A percentile compares a stretch with the other conserved stretches of the same genome.
Evolutionary conservation across 371 early-diverging fungal genomes (phyloP).

Genomic region (Choanephora cucurbitarum): DNA sequence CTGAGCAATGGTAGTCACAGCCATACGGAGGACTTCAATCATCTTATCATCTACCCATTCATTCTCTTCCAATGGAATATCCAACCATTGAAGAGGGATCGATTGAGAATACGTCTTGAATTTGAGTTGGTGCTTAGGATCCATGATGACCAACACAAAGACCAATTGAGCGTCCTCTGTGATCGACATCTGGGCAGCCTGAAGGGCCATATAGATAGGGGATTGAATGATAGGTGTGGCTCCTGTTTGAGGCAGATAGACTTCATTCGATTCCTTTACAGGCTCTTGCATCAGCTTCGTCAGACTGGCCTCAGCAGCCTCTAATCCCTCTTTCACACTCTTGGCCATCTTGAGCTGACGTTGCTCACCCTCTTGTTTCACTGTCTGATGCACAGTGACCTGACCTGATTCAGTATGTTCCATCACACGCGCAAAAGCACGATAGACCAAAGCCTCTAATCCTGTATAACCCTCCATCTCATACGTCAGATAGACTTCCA

Average conservation of each 20-base stretch:
- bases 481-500: constrained; percentile 66
- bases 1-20: constrained; percentile 63
- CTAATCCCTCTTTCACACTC: constrained; percentile 43
- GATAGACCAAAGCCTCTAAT: constrained; percentile 61
- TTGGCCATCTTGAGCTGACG: neutral
- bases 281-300: constrained; percentile 24
- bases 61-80: constrained; percentile 67
- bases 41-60: constrained; percentile 73
- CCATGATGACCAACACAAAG: constrained; percentile 56
- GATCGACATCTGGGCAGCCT: constrained; percentile 49
- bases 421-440: constrained; percentile 67
- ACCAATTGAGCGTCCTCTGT: constrained; percentile 41
- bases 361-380: neutral
- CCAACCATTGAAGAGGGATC: constrained; percentile 59
- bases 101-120: constrained; percentile 65
- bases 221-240: constrained; percentile 56
- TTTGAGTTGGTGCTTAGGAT: constrained; percentile 62
- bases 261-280: constrained; percentile 17
- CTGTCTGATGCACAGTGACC: constrained; percentile 58
- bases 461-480: constrained; percentile 66
- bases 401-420: constrained; percentile 71
- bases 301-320: constrained; percentile 47
- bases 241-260: constrained; percentile 38
- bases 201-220: constrained; percentile 69
- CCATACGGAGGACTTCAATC: constrained; percentile 57